A percentile compares a stretch with the other conserved stretches of the same genome.
These are phyloP conservation scores for Paspalum notatum DNA, from an alignment of 176 grass and related monocot genomes.

Conservation along the genomic window DNA sequence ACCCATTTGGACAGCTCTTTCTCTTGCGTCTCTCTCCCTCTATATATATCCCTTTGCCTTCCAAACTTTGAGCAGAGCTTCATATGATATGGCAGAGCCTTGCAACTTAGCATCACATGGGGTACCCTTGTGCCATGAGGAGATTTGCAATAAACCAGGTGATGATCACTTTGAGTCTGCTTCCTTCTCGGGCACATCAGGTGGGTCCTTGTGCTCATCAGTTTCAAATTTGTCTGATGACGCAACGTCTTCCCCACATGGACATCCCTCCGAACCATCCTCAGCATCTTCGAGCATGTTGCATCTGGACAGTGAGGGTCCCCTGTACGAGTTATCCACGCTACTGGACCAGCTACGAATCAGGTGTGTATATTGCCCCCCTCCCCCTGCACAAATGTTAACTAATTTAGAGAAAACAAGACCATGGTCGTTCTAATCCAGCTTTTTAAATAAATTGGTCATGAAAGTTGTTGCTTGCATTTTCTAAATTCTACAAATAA, in stretches of 20 bases:
- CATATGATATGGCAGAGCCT: constrained; percentile 40
- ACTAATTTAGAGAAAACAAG: background rate
- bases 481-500: background rate
- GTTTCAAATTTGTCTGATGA: constrained; percentile 35
- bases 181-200: constrained; percentile 22
- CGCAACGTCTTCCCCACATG: constrained; percentile 18
- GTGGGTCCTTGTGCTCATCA: constrained; percentile 33
- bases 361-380: constrained; percentile 37
- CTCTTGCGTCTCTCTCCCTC: background rate
- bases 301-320: constrained; percentile 32
- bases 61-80: constrained; percentile 26
- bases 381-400: background rate
- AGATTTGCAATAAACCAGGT: background rate
- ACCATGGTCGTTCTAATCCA: background rate
- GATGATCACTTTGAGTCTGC: background rate
- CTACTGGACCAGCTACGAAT: constrained; percentile 53
- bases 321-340: constrained; percentile 50
- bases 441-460: too few species aligned
- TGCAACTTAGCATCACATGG: background rate
- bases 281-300: constrained; percentile 34
- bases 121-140: constrained; percentile 3
- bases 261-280: background rate
- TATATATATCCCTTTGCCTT: constrained; percentile 43
- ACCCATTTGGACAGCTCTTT: constrained; percentile 6
- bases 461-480: background rate